Conservation (phyloP, 495 filamentous ascomycete species). For the Aspergillus indologenus region DNA sequence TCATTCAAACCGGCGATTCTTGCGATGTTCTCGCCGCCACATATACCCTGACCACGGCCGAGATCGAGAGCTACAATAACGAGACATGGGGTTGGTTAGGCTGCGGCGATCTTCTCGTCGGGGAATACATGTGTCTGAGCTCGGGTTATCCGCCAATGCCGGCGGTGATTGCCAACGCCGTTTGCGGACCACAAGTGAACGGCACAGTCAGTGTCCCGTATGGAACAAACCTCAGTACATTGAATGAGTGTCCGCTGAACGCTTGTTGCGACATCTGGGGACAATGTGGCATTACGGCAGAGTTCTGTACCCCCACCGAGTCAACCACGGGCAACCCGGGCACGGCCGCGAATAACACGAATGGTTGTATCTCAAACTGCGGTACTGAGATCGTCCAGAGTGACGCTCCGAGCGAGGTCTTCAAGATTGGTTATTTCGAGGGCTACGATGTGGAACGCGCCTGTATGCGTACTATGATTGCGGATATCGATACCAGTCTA, state of each 20-base stretch:
- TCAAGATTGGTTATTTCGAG: conserved; percentile 20
- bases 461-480: conserved; percentile 20
- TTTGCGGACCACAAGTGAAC: conserved; percentile 44
- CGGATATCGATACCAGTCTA: conserved; percentile 17
- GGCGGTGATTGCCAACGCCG: conserved; percentile 24
- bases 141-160: conserved; percentile 45
- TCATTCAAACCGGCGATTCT: conserved; percentile 32
- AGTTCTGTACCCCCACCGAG: conserved; percentile 43
- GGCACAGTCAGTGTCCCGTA: conserved; percentile 24
- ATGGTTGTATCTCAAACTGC: conserved; percentile 51
- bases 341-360: conserved; percentile 25
- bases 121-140: conserved; percentile 30
- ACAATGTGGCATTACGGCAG: conserved; percentile 24
- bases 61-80: conserved; percentile 33
- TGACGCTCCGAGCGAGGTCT: conserved; percentile 1
- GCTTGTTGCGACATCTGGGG: conserved; percentile 43
- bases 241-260: conserved; percentile 32
- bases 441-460: conserved; percentile 14
- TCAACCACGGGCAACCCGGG: conserved; percentile 39
- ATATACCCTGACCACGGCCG: conserved; percentile 27
- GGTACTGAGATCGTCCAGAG: conserved; percentile 36
- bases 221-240: conserved; percentile 1
- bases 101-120: conserved; percentile 28
- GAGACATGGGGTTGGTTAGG: conserved; percentile 19
- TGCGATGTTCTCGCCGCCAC: conserved; percentile 31